Base-by-base conservation (phyloP, 495 filamentous ascomycete genomes). In the Aspergillus funiculosus region DNA sequence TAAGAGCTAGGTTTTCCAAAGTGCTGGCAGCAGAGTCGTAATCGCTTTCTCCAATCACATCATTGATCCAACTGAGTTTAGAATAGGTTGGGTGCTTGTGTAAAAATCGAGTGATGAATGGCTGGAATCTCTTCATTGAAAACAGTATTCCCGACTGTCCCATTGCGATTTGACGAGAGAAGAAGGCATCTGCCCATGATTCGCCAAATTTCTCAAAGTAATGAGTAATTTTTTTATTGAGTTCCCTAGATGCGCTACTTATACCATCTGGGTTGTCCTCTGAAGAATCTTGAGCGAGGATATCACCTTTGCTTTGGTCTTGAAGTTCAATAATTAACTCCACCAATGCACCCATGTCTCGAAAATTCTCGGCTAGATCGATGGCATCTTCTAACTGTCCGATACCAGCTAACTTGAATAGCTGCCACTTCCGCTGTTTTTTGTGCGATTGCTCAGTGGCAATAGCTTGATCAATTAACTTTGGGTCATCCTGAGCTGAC, bases 31-130 rank as follows among this genome's bases (percentile, higher is more conserved):
- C 90, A 45, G 71, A 71, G 24, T 75, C 68, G 51, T 85, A 91
- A 40, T 92, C 77, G 42, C 80, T 72, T 58, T 88, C 82, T 15
- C 77, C 71, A 39, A 77, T 65, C 14, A 95, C 78, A 55, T 95
- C 89, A 62, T 97, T 91, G 64, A 98, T 91, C 92, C 92, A 98
- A 28, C 82, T 75, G n/a, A 96, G 62, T 53, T 85, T 86, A 28
- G 81, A 78, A 34, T 86, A 82, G 50, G 78, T 65, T 7, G 79
- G 76, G 51, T 81, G 74, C 20, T 72, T 77, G 22, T 85, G 79
- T 32, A 97, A 69, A 56, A 87, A 97, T 22, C 68, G 70, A 8
- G 89, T 95, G 17, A 89, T 69, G 50, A 78, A 80, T 21, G 68
- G 60, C 58, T 81, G 80, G 50, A 81, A 80, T 30, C 84, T 81